A percentile compares a stretch with the other conserved stretches of the same genome.
Evolutionary conservation across 2,329 filamentous ascomycete species (phyloP).

Genomic region (Verticillium zaregamsianum): DNA sequence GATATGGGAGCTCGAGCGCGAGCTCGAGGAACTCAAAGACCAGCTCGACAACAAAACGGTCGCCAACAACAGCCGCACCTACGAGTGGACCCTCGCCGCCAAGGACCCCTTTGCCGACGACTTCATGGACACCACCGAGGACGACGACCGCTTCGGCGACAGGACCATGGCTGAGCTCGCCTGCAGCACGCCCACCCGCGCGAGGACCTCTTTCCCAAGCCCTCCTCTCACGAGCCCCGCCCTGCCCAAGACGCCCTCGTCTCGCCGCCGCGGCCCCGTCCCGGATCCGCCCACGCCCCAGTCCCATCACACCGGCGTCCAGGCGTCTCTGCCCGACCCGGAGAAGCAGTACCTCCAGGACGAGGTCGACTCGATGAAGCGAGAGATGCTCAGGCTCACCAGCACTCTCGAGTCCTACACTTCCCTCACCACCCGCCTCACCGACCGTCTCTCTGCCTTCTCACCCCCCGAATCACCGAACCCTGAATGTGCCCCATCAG

Average conservation of each 20-base stretch:
- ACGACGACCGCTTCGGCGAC: constrained; percentile 43
- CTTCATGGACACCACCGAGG: constrained; percentile 33
- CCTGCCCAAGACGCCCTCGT: constrained; percentile 8
- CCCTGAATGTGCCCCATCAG: constrained; percentile 2
- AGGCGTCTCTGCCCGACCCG: constrained; percentile 34
- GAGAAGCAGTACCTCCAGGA: constrained; percentile 38
- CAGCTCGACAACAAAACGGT: constrained; percentile 24
- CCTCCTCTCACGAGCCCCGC: constrained; percentile 51
- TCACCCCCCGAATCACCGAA: constrained; percentile 11
- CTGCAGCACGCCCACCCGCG: constrained; percentile 46
- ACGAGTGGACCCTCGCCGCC: constrained; percentile 49
- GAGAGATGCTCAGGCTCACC: constrained; percentile 44
- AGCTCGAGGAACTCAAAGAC: constrained; percentile 30
- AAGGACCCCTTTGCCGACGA: constrained; percentile 41
- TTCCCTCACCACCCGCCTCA: constrained; percentile 31
- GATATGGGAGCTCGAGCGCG: constrained; percentile 35
- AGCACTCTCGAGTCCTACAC: constrained; percentile 44
- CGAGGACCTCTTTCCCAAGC: constrained; percentile 46
- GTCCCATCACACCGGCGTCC: constrained; percentile 33
- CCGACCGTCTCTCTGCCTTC: constrained; percentile 29
- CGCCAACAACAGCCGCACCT: constrained; percentile 21
- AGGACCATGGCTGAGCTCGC: constrained; percentile 44
- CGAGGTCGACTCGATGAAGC: constrained; percentile 43
- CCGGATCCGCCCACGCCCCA: constrained; percentile 11
- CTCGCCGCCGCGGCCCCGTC: constrained; percentile 15